phyloP scores from a whole-genome alignment of 2,329 filamentous ascomycete species.

The Fusarium succisae region DNA sequence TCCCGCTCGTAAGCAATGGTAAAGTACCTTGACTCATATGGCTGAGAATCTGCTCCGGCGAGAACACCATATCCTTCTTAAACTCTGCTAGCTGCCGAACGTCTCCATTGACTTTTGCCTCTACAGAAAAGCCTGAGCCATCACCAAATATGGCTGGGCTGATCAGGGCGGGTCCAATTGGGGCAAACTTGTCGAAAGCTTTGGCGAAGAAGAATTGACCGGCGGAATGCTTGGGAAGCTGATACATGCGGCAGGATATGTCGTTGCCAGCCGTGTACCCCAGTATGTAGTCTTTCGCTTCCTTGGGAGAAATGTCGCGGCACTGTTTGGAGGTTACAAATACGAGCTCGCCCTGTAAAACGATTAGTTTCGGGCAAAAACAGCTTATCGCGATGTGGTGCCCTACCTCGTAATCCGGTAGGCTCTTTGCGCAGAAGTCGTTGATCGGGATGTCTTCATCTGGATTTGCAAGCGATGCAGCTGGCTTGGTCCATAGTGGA shows the following conservation, averaged over 20 bases:
- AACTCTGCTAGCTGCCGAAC: not conserved
- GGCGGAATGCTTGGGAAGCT: not conserved
- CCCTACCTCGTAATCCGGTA: not conserved
- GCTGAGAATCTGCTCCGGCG: not conserved
- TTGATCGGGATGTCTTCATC: not conserved
- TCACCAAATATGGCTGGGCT: not conserved
- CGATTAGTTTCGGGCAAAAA: no score
- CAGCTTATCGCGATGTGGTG: no score
- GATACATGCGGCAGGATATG: not conserved
- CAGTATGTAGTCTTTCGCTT: not conserved
- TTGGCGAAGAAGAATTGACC: not conserved
- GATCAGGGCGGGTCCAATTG: not conserved
- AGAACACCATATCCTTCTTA: not conserved
- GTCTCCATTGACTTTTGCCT: not conserved
- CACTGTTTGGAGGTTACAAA: not conserved
- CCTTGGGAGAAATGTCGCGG: not conserved
- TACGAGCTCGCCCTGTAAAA: not conserved
- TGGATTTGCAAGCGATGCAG: not conserved
- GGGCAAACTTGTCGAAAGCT: not conserved
- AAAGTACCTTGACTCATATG: not conserved
- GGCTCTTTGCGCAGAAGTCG: not conserved
- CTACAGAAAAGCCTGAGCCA: not conserved
- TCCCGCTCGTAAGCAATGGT: fast-evolving
- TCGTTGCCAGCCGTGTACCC: not conserved
- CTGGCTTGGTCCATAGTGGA: not conserved